Conservation (phyloP, 768 basidiomycete genomes). For the Crassisporium funariophilum region DNA sequence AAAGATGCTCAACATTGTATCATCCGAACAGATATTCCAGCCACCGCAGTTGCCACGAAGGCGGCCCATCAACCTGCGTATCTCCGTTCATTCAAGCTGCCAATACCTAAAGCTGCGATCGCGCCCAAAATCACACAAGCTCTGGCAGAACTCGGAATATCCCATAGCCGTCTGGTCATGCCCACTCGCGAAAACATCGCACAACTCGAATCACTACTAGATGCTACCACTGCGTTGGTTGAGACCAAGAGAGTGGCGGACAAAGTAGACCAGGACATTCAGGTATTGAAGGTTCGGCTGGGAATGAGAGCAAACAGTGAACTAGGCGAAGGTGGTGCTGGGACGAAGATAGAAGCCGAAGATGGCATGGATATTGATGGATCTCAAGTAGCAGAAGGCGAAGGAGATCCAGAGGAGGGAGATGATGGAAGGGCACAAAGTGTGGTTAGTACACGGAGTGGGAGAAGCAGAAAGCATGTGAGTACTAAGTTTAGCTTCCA, state of each 20-base stretch:
- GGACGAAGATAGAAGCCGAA: slow-evolving; percentile 33
- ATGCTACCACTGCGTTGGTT: slow-evolving; percentile 72
- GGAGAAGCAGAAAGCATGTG: slow-evolving; percentile 62
- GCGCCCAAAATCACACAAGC: slow-evolving; percentile 77
- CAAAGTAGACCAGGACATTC: slow-evolving; percentile 82
- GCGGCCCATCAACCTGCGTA: slow-evolving; percentile 77
- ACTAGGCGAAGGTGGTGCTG: slow-evolving; percentile 37
- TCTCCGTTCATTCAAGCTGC: slow-evolving; percentile 86
- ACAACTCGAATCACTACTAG: slow-evolving; percentile 72
- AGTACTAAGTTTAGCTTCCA: slow-evolving; percentile 19
- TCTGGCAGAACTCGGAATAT: slow-evolving; percentile 76
- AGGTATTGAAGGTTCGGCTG: slow-evolving; percentile 64
- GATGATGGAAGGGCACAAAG: slow-evolving; percentile 66
- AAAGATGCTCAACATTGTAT: slow-evolving; percentile 76
- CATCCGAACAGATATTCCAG: slow-evolving; percentile 59
- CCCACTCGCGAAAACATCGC: slow-evolving; percentile 84
- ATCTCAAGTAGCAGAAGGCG: slow-evolving; percentile 24
- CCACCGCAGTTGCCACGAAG: slow-evolving; percentile 64
- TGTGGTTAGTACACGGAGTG: slow-evolving; percentile 59
- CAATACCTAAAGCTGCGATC: slow-evolving; percentile 72
- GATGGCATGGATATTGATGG: slow-evolving; percentile 35
- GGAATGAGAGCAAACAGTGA: slow-evolving; percentile 50
- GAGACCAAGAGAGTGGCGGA: slow-evolving; percentile 90
- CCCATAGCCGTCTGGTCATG: slow-evolving; percentile 83
- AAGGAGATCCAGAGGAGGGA: slow-evolving; percentile 34